Evolutionary conservation across 495 filamentous ascomycete species (phyloP), one percentile per base, ranked within the genome.

Genomic region (Hypoxylon fragiforme): DNA sequence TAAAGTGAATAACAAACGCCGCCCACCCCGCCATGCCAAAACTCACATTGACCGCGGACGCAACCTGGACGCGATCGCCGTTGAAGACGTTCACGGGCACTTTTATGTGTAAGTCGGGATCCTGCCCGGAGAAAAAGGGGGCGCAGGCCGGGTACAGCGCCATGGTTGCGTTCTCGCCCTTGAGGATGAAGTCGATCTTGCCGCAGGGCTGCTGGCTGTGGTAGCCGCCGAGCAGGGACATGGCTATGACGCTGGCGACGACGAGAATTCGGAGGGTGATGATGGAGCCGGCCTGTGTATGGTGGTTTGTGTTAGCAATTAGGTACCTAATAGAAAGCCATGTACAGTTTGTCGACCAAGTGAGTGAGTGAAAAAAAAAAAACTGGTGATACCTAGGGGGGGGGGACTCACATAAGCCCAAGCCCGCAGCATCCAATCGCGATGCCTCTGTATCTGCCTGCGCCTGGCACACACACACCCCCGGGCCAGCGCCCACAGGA

Each of bases 371-470:
- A n/a, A n/a, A n/a, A n/a, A n/a, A n/a, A n/a, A n/a, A n/a, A n/a
- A n/a, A n/a, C n/a, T n/a, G n/a, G n/a, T n/a, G n/a, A n/a, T n/a
- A n/a, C n/a, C n/a, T n/a, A n/a, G n/a, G n/a, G n/a, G n/a, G n/a
- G n/a, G 22, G 38, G 7, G 19, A 54, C 69, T 45, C 53, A 70
- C 65, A 50, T 75, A 79, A 55, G 74, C 66, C 73, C 73, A 73
- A 4, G 76, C 61, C 11, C 81, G 63, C 18, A 83, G 59, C 78
- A 81, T 83, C 78, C 78, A 84, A 7, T 72, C 71, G 2, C 80
- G 68, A 50, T 84, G 81, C 56, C 83, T 70, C 16, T 81, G 77
- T 45, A 84, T 79, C 51, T 80, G 78, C 13, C 79, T 60, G 7
- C 69, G 57, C 60, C 75, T 77, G 64, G 81, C 76, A 50, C 78